Evolutionary conservation across 2,329 filamentous ascomycete genomes (phyloP).

Genomic region (Aspergillus carbonarius): DNA sequence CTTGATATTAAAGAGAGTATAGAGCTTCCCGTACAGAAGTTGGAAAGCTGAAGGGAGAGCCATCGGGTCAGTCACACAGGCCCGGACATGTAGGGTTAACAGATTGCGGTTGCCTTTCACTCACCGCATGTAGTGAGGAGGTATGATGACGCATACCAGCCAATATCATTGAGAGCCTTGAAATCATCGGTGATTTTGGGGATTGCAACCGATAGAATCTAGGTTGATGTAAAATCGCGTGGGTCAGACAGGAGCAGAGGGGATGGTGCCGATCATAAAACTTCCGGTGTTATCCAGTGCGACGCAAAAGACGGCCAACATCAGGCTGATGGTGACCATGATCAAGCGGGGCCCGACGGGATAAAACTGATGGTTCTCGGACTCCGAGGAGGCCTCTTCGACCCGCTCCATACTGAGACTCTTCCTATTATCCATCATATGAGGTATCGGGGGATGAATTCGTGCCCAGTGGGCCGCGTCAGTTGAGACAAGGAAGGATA

Average conservation of each 20-base stretch:
- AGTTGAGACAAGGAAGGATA: no score
- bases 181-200: conserved; percentile 42
- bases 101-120: neutral
- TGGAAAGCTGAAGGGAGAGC: conserved; percentile 25
- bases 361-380: neutral
- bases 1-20: conserved; percentile 38
- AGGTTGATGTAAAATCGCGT: neutral
- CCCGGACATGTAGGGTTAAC: neutral
- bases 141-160: conserved; percentile 44
- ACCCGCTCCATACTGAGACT: no score
- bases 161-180: conserved; percentile 39
- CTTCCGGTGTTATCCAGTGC: neutral
- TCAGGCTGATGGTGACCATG: neutral
- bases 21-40: conserved; percentile 39
- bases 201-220: conserved; percentile 27
- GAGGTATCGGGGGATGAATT: no score
- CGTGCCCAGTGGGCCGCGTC: no score
- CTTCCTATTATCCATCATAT: no score
- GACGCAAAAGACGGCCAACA: neutral
- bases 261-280: no score
- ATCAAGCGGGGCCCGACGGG: neutral
- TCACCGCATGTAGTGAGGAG: conserved; percentile 35
- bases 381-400: no score
- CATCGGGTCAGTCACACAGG: no score
- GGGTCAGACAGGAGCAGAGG: neutral